A percentile compares a stretch with the other conserved stretches of the same genome.
phyloP scores from a whole-genome alignment of 2,329 filamentous ascomycete genomes.

The Xylariomycetidae sp. region DNA sequence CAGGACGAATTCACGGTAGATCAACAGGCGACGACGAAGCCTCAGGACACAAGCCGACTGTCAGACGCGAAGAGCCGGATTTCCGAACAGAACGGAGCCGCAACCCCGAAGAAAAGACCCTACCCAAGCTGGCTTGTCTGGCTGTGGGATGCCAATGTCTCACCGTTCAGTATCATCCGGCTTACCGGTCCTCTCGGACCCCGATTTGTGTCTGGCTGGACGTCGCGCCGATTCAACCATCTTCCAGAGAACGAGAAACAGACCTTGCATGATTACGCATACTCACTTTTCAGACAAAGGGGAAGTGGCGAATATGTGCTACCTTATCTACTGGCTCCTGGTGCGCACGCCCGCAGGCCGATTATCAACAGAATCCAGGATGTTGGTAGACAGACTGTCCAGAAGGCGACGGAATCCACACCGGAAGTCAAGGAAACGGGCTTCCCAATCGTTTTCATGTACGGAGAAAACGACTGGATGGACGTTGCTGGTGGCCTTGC shows the following conservation, averaged over 20 bases:
- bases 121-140: slow-evolving; percentile 84
- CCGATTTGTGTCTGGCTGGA: slow-evolving; percentile 91
- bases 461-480: slow-evolving; percentile 99
- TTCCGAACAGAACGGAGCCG: slow-evolving; percentile 27
- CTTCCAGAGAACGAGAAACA: slow-evolving; percentile 74
- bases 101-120: slow-evolving; percentile 40
- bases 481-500: slow-evolving; percentile 81
- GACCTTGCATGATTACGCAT: slow-evolving; percentile 87
- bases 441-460: slow-evolving; percentile 85
- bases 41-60: slow-evolving; percentile 28
- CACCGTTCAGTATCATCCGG: slow-evolving; percentile 85
- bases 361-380: slow-evolving; percentile 81
- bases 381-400: slow-evolving; percentile 67
- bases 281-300: slow-evolving; percentile 85
- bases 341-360: slow-evolving; percentile 83
- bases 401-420: slow-evolving; percentile 22
- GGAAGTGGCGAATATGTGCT: slow-evolving; percentile 93
- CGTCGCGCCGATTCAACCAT: slow-evolving; percentile 83
- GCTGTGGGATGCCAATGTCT: slow-evolving; percentile 96
- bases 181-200: slow-evolving; percentile 86
- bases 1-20: slow-evolving; percentile 76
- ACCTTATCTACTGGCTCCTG: slow-evolving; percentile 86
- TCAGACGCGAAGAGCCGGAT: too few relatives aligned
- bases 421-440: slow-evolving; percentile 50
- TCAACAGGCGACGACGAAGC: slow-evolving; percentile 39